phyloP scores from a whole-genome alignment of 2,329 filamentous ascomycete genomes.

The Didymella keratinophila region DNA sequence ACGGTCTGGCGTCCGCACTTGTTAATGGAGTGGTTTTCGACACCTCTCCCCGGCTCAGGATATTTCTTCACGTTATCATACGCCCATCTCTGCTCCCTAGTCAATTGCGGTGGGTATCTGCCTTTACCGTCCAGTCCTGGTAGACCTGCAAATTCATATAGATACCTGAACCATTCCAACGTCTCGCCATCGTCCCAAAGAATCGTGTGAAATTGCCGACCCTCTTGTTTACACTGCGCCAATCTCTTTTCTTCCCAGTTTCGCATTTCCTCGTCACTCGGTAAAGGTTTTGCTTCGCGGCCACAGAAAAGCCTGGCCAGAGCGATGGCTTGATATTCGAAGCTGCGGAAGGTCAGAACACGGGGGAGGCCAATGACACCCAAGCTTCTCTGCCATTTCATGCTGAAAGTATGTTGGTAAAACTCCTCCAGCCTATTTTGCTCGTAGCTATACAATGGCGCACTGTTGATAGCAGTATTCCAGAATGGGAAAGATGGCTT shows the following conservation, averaged over 20 bases:
- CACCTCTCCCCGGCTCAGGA: conserved; percentile 24
- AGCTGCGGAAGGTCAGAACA: conserved; percentile 61
- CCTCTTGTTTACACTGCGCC: conserved; percentile 38
- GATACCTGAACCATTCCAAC: conserved; percentile 54
- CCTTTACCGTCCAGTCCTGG: conserved; percentile 56
- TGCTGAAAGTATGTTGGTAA: conserved; percentile 50
- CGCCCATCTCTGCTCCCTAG: conserved; percentile 29
- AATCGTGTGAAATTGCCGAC: conserved; percentile 62
- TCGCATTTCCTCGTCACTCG: conserved; percentile 37
- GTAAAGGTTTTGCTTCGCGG: conserved; percentile 49
- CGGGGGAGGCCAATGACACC: conserved; percentile 62
- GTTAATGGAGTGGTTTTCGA: neutral
- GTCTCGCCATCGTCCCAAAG: conserved; percentile 63
- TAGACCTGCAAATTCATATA: conserved; percentile 61
- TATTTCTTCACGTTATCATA: conserved; percentile 49
- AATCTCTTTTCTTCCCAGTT: conserved; percentile 58
- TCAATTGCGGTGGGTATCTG: conserved; percentile 27
- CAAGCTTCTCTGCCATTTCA: conserved; percentile 55
- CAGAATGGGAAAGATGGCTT: conserved; percentile 59
- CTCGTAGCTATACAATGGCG: conserved; percentile 60
- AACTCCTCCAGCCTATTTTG: conserved; percentile 54
- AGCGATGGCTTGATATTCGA: conserved; percentile 65
- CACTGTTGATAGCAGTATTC: conserved; percentile 57
- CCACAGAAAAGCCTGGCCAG: conserved; percentile 59
- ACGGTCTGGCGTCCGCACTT: neutral